phyloP scores from a whole-genome alignment of 495 filamentous ascomycete genomes.

The Hypoxylon lenormandii region DNA sequence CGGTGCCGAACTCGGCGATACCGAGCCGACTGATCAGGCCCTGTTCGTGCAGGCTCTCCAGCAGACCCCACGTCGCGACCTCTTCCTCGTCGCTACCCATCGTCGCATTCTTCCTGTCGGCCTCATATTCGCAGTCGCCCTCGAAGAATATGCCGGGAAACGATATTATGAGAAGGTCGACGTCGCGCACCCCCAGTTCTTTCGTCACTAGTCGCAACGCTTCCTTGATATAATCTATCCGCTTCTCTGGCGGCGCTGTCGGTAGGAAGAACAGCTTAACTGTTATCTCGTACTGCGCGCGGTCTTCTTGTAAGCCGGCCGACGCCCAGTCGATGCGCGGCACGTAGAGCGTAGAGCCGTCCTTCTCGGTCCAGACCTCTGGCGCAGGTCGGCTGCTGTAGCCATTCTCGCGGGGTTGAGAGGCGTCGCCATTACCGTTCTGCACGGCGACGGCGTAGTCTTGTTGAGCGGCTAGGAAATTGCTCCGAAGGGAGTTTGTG shows the following conservation, averaged over 20 bases:
- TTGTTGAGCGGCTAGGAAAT: slow-evolving; percentile 78
- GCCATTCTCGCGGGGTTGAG: slow-evolving; percentile 36
- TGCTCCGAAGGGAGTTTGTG: slow-evolving; percentile 82
- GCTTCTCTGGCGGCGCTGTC: slow-evolving; percentile 68
- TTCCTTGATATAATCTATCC: slow-evolving; percentile 75
- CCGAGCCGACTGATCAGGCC: slow-evolving; percentile 81
- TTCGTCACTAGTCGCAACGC: slow-evolving; percentile 82
- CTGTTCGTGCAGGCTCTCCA: slow-evolving; percentile 78
- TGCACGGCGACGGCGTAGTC: slow-evolving; percentile 58
- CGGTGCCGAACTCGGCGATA: slow-evolving; percentile 87
- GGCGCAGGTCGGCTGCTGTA: slow-evolving; percentile 47
- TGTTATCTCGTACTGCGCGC: slow-evolving; percentile 87
- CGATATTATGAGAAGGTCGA: slow-evolving; percentile 91
- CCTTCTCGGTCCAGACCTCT: slow-evolving; percentile 72
- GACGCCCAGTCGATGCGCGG: slow-evolving; percentile 79
- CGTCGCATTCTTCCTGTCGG: slow-evolving; percentile 70
- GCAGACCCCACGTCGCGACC: slow-evolving; percentile 71
- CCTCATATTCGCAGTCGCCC: slow-evolving; percentile 85
- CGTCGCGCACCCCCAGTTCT: slow-evolving; percentile 76
- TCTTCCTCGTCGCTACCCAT: slow-evolving; percentile 76
- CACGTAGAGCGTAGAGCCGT: slow-evolving; percentile 74
- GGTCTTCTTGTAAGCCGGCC: slow-evolving; percentile 79
- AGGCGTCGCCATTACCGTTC: slow-evolving; percentile 39
- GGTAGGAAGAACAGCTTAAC: slow-evolving; percentile 93
- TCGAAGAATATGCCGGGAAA: slow-evolving; percentile 95